Evolutionary conservation across 129 eudicot genomes (phyloP).

Genomic region (Dittrichia graveolens): DNA sequence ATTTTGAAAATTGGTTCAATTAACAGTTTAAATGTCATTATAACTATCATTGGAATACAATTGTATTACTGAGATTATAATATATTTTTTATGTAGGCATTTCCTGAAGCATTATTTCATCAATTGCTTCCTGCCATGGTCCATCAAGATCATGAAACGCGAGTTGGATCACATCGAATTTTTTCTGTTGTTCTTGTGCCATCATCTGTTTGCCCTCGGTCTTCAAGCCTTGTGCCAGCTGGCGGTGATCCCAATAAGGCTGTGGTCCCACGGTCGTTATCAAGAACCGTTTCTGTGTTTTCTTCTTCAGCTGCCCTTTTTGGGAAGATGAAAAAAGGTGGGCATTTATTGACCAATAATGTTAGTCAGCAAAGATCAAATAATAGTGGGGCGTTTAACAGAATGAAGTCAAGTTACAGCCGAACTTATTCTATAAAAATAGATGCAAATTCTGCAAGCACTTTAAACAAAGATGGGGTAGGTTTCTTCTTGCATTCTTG

Average conservation of each 20-base stretch:
- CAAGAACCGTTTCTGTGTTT: conserved; percentile 94
- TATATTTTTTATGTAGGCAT: conserved; percentile 52
- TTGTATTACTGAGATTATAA: conserved; percentile 1
- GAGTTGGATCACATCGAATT: conserved; percentile 90
- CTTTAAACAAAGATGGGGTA: conserved; percentile 57
- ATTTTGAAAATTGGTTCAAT: too few relatives aligned
- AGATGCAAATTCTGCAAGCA: conserved; percentile 41
- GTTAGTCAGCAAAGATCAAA: conserved; percentile 37
- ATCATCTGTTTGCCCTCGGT: conserved; percentile 73
- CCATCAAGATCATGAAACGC: conserved; percentile 85
- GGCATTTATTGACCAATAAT: conserved; percentile 44
- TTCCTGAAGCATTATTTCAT: conserved; percentile 94
- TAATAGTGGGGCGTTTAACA: conserved; percentile 55
- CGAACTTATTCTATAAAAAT: conserved; percentile 56
- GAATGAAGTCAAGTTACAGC: conserved; percentile 76
- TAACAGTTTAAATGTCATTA: too few relatives aligned
- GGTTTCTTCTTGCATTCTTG: conserved; percentile 26
- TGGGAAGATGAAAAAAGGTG: conserved; percentile 71
- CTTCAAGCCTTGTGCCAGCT: conserved; percentile 35
- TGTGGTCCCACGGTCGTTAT: conserved; percentile 65
- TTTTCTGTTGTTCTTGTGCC: conserved; percentile 98
- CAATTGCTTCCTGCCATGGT: conserved; percentile 94
- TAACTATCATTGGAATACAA: background rate
- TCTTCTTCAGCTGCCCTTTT: conserved; percentile 98
- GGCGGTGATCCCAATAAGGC: conserved; percentile 41